Percentiles rank a stretch among this genome's conserved stretches.
These are phyloP conservation scores for Saturnispora besseyi DNA, from an alignment of 805 yeast species.

Conservation along the genomic window DNA sequence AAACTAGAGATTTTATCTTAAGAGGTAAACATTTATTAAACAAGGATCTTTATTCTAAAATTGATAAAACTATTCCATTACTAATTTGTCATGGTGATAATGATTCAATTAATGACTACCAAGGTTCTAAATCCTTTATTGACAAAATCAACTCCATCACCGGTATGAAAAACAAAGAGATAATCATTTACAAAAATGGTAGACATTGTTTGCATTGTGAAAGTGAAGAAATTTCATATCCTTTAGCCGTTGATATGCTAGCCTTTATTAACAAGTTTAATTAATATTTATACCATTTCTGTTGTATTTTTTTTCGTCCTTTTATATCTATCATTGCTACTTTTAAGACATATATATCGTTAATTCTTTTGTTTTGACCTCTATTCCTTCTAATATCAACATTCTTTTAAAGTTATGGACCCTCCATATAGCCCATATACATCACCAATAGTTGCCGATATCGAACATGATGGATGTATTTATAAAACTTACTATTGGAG, in stretches of 20 bases:
- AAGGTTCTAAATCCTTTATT: conserved; percentile 37
- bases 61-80: conserved; percentile 36
- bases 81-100: conserved; percentile 52
- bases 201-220: conserved; percentile 42
- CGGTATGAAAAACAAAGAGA: conserved; percentile 23
- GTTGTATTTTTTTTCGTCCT: neutral
- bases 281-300: neutral
- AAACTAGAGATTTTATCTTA: conserved; percentile 49
- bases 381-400: neutral
- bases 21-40: conserved; percentile 49
- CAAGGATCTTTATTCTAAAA: conserved; percentile 29
- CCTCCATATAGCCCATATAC: neutral
- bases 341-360: neutral
- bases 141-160: conserved; percentile 20
- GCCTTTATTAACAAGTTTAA: conserved; percentile 29
- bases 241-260: conserved; percentile 29
- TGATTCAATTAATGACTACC: conserved; percentile 53
- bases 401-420: neutral
- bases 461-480: neutral
- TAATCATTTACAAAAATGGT: conserved; percentile 24
- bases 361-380: neutral
- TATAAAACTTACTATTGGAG: conserved; percentile 6
- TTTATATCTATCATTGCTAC: neutral
- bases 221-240: conserved; percentile 31
- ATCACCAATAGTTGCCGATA: neutral